phyloP scores from a whole-genome alignment of 768 basidiomycete species.

The Suillus plorans region DNA sequence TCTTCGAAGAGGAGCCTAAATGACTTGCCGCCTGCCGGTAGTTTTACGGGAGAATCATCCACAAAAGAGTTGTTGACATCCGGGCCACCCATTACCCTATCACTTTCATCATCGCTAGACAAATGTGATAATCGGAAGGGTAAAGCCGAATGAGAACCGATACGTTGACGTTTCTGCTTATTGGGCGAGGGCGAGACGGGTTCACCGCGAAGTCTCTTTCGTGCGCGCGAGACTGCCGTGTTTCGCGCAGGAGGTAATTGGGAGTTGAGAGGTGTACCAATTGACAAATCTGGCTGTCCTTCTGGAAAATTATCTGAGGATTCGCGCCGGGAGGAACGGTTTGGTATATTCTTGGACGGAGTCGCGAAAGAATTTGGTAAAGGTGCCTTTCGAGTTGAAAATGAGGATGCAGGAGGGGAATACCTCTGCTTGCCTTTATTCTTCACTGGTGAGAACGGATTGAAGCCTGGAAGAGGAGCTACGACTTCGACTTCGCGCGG shows the following conservation, averaged over 20 bases:
- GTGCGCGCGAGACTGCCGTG: constrained; percentile 61
- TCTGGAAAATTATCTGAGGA: constrained; percentile 44
- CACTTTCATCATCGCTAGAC: constrained; percentile 37
- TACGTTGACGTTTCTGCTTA: constrained; percentile 71
- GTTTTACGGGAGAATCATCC: constrained; percentile 71
- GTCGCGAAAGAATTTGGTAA: constrained; percentile 47
- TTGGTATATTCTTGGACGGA: constrained; percentile 37
- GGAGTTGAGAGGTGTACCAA: constrained; percentile 20
- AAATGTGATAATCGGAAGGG: constrained; percentile 35
- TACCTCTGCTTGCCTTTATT: constrained; percentile 49
- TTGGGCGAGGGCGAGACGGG: constrained; percentile 81
- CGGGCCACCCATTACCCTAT: constrained; percentile 27
- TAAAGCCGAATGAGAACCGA: constrained; percentile 40
- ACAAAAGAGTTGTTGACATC: constrained; percentile 50
- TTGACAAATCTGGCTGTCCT: constrained; percentile 22
- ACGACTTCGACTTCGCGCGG: constrained; percentile 53
- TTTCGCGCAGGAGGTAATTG: constrained; percentile 24
- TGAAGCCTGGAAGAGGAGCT: constrained; percentile 55
- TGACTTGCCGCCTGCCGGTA: constrained; percentile 50
- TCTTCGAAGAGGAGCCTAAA: constrained; percentile 72
- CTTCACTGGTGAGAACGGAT: constrained; percentile 81
- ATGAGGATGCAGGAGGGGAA: constrained; percentile 21
- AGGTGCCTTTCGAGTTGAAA: constrained; percentile 12
- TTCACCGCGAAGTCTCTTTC: constrained; percentile 81
- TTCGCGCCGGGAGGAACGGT: constrained; percentile 24